Evolutionary conservation across 768 basidiomycete genomes (phyloP).

Genomic region (Termitomyces sp.): DNA sequence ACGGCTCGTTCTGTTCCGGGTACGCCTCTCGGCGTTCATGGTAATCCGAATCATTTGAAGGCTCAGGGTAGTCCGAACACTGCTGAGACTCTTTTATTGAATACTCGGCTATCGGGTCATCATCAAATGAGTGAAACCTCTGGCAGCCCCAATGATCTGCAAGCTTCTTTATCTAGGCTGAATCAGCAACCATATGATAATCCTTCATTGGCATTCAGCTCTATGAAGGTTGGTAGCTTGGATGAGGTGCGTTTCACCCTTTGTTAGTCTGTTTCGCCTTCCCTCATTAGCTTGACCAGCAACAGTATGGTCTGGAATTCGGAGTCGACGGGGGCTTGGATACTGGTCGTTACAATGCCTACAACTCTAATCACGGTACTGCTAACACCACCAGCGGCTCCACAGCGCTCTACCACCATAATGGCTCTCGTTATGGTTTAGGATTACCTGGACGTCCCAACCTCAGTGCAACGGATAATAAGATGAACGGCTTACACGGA

Average conservation of each 20-base stretch:
- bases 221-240: constrained; percentile 40
- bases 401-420: constrained; percentile 75
- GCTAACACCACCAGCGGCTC: constrained; percentile 51
- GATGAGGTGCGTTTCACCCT: constrained; percentile 50
- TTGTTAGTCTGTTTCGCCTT: constrained; percentile 6
- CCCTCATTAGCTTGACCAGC: constrained; percentile 5
- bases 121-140: constrained; percentile 48
- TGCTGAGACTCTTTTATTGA: constrained; percentile 54
- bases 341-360: constrained; percentile 49
- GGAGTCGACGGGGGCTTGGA: constrained; percentile 46
- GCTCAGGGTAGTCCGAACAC: constrained; percentile 67
- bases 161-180: constrained; percentile 70
- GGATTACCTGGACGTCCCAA: constrained; percentile 52
- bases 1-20: constrained; percentile 81
- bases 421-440: constrained; percentile 73
- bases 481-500: constrained; percentile 89
- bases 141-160: constrained; percentile 52
- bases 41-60: constrained; percentile 51
- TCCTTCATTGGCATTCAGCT: constrained; percentile 50
- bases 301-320: constrained; percentile 59
- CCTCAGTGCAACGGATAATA: constrained; percentile 53
- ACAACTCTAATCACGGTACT: constrained; percentile 32
- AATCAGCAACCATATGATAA: constrained; percentile 56
- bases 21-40: constrained; percentile 63
- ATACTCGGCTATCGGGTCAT: constrained; percentile 56